Conservation (phyloP, 257 asterid genomes). For the Cruciata laevipes region DNA sequence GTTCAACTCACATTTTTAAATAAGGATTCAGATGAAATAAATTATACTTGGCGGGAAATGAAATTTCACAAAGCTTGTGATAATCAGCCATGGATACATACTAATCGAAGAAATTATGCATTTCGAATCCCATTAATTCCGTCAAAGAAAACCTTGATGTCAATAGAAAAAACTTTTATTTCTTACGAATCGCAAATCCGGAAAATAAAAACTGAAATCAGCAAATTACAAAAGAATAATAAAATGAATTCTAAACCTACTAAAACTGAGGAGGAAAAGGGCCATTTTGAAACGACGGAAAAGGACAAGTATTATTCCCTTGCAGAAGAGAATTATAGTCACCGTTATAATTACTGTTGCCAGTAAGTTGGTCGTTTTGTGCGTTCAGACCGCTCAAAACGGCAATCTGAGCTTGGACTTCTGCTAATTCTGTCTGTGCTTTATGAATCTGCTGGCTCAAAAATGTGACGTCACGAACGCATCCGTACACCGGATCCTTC, state of each 20-base stretch:
- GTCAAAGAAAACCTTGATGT: no score
- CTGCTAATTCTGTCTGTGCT: conserved; percentile 43
- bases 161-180: no score
- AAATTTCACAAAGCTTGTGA: no score
- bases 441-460: conserved; percentile 38
- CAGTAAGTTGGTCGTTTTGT: background rate
- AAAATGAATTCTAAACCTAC: background rate
- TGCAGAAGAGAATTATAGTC: no score
- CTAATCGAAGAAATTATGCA: no score
- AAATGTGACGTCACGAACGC: conserved; percentile 41
- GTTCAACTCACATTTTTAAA: no score
- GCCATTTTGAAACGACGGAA: background rate
- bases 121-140: no score
- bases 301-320: background rate
- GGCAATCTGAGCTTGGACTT: conserved; percentile 38
- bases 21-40: no score
- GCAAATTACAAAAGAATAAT: background rate
- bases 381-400: conserved; percentile 1
- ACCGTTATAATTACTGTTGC: background rate
- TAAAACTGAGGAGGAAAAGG: background rate
- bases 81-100: no score
- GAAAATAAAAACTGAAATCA: background rate
- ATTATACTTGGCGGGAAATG: no score
- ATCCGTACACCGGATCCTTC: conserved; percentile 53
- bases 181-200: background rate